Conservation (phyloP, 352 stramenopile genomes). For the Aphanomyces stellatus region DNA sequence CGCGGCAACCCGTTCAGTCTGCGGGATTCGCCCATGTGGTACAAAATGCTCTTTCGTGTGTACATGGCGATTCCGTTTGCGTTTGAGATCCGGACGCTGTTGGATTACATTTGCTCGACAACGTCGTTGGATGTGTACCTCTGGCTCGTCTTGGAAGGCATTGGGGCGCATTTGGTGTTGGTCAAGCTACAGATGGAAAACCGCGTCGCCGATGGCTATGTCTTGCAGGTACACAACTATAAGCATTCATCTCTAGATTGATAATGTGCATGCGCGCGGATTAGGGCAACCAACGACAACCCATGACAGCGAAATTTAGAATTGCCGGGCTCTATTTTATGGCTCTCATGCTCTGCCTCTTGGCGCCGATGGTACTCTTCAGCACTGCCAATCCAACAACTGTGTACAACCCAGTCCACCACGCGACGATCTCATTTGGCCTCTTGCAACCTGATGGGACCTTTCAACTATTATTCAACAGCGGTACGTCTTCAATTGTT, state of each 20-base stretch:
- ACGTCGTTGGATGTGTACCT: conserved; percentile 72
- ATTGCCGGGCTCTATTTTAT: conserved; percentile 72
- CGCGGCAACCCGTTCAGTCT: conserved; percentile 68
- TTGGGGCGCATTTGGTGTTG: conserved; percentile 61
- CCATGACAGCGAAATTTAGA: conserved; percentile 49
- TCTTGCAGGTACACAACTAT: conserved; percentile 53
- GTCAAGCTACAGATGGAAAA: conserved; percentile 76
- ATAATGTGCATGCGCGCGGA: too few relatives aligned
- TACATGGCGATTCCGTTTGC: conserved; percentile 76
- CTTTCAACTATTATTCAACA: conserved; percentile 65
- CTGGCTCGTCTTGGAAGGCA: conserved; percentile 80
- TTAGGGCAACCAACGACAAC: conserved; percentile 67
- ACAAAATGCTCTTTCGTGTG: conserved; percentile 57
- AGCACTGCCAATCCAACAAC: conserved; percentile 83
- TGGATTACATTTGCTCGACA: conserved; percentile 83
- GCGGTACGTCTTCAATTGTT: conserved; percentile 28
- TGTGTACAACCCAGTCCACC: conserved; percentile 50
- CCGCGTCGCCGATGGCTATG: conserved; percentile 47
- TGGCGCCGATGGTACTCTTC: conserved; percentile 71
- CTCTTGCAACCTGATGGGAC: conserved; percentile 67
- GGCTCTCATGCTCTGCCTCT: conserved; percentile 62
- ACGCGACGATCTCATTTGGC: conserved; percentile 55
- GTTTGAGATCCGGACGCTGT: conserved; percentile 80
- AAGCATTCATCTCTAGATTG: too few relatives aligned
- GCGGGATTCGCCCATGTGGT: conserved; percentile 42